Conservation (phyloP, 345 rosid genomes). For the Toxicodendron radicans region DNA sequence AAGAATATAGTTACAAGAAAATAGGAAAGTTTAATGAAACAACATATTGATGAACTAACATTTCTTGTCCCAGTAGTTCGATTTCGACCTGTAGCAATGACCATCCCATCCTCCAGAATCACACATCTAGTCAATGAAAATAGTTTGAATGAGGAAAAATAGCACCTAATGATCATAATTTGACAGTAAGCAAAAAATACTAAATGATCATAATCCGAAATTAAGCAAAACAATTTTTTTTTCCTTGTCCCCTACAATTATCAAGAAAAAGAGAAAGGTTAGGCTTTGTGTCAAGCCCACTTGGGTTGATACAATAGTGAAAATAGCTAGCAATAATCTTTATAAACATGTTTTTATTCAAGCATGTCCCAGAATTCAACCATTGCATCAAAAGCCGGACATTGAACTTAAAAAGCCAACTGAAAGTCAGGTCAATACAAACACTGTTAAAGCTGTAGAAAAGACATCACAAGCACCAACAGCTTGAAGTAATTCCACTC, state of each 20-base stretch:
- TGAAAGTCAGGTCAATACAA: neutral
- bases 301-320: neutral
- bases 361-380: neutral
- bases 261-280: neutral
- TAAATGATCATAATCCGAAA: no score
- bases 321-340: neutral
- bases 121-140: constrained; percentile 37
- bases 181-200: no score
- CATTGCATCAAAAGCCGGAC: neutral
- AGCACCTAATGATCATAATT: neutral
- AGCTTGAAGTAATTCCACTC: neutral
- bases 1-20: neutral
- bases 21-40: neutral
- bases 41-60: constrained; percentile 20
- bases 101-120: constrained; percentile 38
- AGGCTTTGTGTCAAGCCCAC: neutral
- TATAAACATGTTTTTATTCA: neutral
- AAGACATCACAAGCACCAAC: neutral
- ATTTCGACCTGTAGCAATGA: constrained; percentile 50
- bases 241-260: neutral
- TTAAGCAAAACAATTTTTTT: neutral
- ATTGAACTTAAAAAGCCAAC: neutral
- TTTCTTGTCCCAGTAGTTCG: constrained; percentile 43
- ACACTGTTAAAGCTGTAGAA: neutral
- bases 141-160: neutral